Evolutionary conservation across 805 yeast species (phyloP).

Genomic region (Candida ponderosae): DNA sequence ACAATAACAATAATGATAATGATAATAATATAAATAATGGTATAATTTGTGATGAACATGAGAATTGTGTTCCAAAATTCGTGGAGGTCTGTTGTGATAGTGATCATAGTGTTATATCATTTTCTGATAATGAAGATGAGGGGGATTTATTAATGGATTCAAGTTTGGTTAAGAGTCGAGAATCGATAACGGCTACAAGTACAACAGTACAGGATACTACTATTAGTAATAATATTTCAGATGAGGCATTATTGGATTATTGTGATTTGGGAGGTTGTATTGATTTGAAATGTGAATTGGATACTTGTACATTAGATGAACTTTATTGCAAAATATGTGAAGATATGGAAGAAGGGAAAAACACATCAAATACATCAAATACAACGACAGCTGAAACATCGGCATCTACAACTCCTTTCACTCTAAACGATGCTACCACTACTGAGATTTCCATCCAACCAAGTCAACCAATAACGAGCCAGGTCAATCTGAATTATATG

Average conservation of each 20-base stretch:
- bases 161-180: too few species aligned
- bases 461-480: too few species aligned
- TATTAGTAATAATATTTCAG: background rate
- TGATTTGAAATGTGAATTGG: slow-evolving; percentile 19
- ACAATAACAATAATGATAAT: background rate
- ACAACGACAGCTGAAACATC: too few species aligned
- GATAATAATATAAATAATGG: slow-evolving; percentile 8
- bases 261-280: slow-evolving; percentile 17
- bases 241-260: slow-evolving; percentile 11
- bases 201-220: background rate
- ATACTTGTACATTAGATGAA: slow-evolving; percentile 24
- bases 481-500: background rate
- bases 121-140: background rate
- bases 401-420: too few species aligned
- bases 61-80: slow-evolving; percentile 28
- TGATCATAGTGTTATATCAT: slow-evolving; percentile 19
- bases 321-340: slow-evolving; percentile 24
- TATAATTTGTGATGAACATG: slow-evolving; percentile 15
- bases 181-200: too few species aligned
- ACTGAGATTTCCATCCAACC: background rate
- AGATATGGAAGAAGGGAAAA: slow-evolving; percentile 4
- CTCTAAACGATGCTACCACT: too few species aligned
- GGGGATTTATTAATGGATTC: too few species aligned
- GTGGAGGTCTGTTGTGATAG: slow-evolving; percentile 35
- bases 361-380: background rate